Base-by-base conservation (phyloP, 2,329 filamentous ascomycete genomes). In the Penicillium sp. region DNA sequence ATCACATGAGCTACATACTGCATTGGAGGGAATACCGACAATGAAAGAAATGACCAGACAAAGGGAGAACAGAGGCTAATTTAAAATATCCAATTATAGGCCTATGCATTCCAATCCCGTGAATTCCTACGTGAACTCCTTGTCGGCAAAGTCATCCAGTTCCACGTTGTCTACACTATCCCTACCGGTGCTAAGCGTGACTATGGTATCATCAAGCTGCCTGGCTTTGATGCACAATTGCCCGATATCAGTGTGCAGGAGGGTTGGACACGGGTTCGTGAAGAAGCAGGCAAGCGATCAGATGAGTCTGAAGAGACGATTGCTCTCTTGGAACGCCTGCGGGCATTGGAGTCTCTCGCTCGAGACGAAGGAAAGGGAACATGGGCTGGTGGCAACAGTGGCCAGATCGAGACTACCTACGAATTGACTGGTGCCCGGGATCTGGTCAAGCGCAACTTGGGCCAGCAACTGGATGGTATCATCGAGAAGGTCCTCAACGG, bases 401-500 rank as follows among this genome's bases (percentile, higher is more conserved):
- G 75, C 36, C 72, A 79, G 41, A 88, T 95, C 50, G 83, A 91
- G 57, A 86, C 88, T 33, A 81, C 84, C 61, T 89, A 95, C 61
- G 91, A 97, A 64, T 75, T 95, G 29, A 81, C 84, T 50, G 83
- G 91, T 62, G 79, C 88, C 11, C 83, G 88, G 62, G 73, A 74
- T 35, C 89, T 99, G 66, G 77, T 91, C 40, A 86, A 89, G 38
- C 77, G 88, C 60, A 87, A 87, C 80, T 95, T 95, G 76, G 89
- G 88, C 58, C 84, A 91, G 74, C 82, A 83, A 6, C 78, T 99
- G 14, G 87, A 95, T 57, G 87, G 85, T 66, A 81, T 97, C 49
- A 84, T 99, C 41, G 93, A 99, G 77, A 84, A 89, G 62, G 88
- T 99, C 37, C 79, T 97, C 51, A 90, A 87, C 54, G 93, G 92